Evolutionary conservation across 1,284 basidiomycete genomes (phyloP).

Genomic region (Malassezia dermatis): DNA sequence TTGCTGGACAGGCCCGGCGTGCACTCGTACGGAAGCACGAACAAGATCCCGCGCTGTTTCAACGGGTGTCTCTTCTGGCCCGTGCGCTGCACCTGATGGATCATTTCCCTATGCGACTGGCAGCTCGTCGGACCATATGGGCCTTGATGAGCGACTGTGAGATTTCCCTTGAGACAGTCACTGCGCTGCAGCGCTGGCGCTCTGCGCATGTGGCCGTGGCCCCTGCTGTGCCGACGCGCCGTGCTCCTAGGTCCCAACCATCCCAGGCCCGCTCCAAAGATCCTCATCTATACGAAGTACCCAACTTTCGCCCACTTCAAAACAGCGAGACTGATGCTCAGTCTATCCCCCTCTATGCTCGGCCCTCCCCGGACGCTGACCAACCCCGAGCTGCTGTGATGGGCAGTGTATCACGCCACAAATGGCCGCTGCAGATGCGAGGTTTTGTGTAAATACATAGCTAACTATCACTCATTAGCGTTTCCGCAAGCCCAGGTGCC

Average conservation of each 20-base stretch:
- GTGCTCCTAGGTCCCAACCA: neutral
- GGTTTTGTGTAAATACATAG: constrained; percentile 9
- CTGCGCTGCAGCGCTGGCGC: neutral
- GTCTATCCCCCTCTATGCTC: neutral
- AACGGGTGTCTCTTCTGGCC: constrained; percentile 25
- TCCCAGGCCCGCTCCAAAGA: neutral
- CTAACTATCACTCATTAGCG: neutral
- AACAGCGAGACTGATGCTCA: neutral
- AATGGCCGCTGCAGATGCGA: constrained; percentile 8
- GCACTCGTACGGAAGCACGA: constrained; percentile 52
- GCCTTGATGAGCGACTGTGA: constrained; percentile 65
- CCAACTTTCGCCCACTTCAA: neutral
- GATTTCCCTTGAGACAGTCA: constrained; percentile 1
- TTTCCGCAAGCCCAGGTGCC: neutral
- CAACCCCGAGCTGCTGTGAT: neutral
- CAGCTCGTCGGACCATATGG: constrained; percentile 79
- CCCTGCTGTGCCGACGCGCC: neutral
- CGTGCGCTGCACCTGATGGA: constrained; percentile 36
- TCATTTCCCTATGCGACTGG: constrained; percentile 60
- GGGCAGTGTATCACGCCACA: neutral
- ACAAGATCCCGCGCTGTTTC: constrained; percentile 27
- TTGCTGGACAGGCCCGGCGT: constrained; percentile 54
- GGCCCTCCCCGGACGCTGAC: neutral
- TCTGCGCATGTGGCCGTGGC: neutral
- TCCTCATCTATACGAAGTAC: neutral